Evolutionary conservation across 2,329 filamentous ascomycete genomes (phyloP).

Genomic region (Pseudogymnoascus pannorum): DNA sequence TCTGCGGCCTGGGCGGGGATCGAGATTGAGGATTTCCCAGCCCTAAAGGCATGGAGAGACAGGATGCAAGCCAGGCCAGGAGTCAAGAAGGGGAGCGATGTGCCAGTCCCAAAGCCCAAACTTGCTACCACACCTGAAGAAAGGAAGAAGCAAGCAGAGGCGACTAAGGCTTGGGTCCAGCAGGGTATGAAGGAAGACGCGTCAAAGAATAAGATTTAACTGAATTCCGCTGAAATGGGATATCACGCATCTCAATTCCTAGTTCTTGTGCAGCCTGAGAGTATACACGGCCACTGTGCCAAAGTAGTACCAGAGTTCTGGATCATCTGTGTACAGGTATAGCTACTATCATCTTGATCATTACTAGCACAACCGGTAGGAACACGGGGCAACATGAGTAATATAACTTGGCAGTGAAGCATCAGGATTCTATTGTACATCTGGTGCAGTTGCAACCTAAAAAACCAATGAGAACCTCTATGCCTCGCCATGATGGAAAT

Average conservation of each 20-base stretch:
- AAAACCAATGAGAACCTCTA: neutral
- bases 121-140: slow-evolving; percentile 39
- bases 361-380: neutral
- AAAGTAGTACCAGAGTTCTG: neutral
- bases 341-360: neutral
- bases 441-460: neutral
- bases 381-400: neutral
- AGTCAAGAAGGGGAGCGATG: slow-evolving; percentile 67
- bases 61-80: slow-evolving; percentile 60
- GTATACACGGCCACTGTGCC: neutral
- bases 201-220: slow-evolving; percentile 26
- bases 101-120: slow-evolving; percentile 55
- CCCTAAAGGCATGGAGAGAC: slow-evolving; percentile 70
- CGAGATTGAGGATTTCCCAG: slow-evolving; percentile 67
- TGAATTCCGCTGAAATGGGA: neutral
- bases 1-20: slow-evolving; percentile 52
- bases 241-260: neutral
- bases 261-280: neutral
- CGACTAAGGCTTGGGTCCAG: slow-evolving; percentile 57
- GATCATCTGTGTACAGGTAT: neutral
- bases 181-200: slow-evolving; percentile 61
- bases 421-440: slow-evolving; percentile 2
- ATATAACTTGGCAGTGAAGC: neutral
- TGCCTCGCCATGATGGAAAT: neutral
- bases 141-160: slow-evolving; percentile 49